These are phyloP conservation scores for Fusarium buxicola DNA, from an alignment of 2,329 filamentous ascomycete species.

Conservation along the genomic window DNA sequence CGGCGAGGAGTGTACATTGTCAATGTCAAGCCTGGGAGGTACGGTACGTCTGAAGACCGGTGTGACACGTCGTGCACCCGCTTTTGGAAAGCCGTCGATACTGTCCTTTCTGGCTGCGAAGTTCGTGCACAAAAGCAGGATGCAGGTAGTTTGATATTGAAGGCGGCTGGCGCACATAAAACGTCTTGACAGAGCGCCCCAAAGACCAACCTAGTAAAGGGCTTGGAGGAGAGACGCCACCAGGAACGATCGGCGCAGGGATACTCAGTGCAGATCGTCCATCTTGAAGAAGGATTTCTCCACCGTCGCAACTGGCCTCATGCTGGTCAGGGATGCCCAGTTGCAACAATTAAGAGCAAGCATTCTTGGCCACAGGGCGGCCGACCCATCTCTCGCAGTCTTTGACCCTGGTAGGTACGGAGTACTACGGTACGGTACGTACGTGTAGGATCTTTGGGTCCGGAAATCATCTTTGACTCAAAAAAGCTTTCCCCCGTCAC, in stretches of 20 bases:
- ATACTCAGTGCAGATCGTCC: slow-evolving; percentile 42
- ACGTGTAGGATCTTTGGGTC: slow-evolving; percentile 5
- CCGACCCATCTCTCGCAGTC: slow-evolving; percentile 17
- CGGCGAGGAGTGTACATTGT: slow-evolving; percentile 30
- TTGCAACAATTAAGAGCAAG: slow-evolving; percentile 7
- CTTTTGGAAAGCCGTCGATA: slow-evolving; percentile 4
- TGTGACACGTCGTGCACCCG: slow-evolving; percentile 26
- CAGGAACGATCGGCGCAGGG: slow-evolving; percentile 45
- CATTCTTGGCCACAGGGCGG: slow-evolving; percentile 10
- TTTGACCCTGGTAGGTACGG: slow-evolving; percentile 7
- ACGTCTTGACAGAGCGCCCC: slow-evolving; percentile 28
- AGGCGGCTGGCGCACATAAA: slow-evolving; percentile 11
- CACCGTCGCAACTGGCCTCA: slow-evolving; percentile 26
- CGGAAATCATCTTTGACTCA: neutral
- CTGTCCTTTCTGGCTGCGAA: neutral
- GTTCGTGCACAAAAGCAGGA: neutral
- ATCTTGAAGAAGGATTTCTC: slow-evolving; percentile 30
- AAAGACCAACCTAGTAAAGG: slow-evolving; percentile 25
- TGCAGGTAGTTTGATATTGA: slow-evolving; percentile 17
- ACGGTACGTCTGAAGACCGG: slow-evolving; percentile 20
- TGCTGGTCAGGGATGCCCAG: slow-evolving; percentile 24
- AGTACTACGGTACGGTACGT: too few species aligned
- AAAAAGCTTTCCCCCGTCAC: slow-evolving; percentile 21
- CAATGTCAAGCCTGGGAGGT: slow-evolving; percentile 18
- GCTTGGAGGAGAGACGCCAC: slow-evolving; percentile 42